Conservation (phyloP, 306 rosid species). For the Bauhinia variegata region DNA sequence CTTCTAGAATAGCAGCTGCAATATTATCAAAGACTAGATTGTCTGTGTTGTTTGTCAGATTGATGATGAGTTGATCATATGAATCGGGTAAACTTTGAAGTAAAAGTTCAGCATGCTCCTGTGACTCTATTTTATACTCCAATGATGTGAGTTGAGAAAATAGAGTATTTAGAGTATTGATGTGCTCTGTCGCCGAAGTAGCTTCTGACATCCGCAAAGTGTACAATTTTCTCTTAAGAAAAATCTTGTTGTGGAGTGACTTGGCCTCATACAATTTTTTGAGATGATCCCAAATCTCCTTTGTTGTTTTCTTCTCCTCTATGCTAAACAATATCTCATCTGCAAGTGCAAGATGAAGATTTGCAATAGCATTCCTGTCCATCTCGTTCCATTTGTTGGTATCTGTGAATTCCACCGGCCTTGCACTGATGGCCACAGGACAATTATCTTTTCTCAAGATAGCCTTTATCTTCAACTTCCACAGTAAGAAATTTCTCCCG, state of each 20-base stretch:
- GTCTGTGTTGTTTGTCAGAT: not conserved
- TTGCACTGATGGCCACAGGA: not conserved
- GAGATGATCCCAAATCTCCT: not conserved
- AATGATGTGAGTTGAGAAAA: conserved; percentile 1
- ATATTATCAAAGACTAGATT: too few relatives aligned
- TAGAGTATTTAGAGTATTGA: not conserved
- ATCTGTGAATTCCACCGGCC: too few relatives aligned
- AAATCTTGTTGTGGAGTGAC: not conserved
- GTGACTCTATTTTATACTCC: not conserved
- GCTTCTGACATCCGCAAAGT: not conserved
- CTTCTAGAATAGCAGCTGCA: too few relatives aligned
- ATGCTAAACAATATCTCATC: too few relatives aligned
- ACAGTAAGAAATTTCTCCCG: not conserved
- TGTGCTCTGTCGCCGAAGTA: not conserved
- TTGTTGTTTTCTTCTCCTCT: too few relatives aligned
- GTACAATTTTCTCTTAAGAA: not conserved
- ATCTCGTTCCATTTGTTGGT: too few relatives aligned
- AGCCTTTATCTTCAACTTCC: not conserved
- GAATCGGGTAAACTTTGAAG: not conserved
- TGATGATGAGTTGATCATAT: not conserved
- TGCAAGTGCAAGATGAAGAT: too few relatives aligned
- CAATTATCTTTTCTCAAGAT: not conserved
- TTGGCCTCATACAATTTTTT: conserved; percentile 2
- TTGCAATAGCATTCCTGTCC: too few relatives aligned
- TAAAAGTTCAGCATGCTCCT: not conserved